Evolutionary conservation across 805 yeast genomes (phyloP), one percentile per base, ranked within the genome.

Genomic region (Candida taoyuanica): DNA sequence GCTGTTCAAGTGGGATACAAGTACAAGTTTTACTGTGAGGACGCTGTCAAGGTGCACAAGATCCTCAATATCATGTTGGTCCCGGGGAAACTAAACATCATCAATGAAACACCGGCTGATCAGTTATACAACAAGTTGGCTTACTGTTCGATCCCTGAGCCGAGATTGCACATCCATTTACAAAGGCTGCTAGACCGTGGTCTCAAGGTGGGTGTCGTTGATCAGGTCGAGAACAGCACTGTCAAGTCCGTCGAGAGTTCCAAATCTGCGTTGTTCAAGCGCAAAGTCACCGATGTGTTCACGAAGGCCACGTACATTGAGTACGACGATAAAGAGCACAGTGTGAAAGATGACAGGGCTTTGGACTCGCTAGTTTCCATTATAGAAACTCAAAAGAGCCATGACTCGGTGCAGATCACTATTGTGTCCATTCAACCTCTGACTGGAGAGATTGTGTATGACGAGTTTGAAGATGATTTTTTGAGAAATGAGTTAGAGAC

Each of bases 1-100:
- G 79, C 93, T 0, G 70, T 91, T 18, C 93, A 93, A 56, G 94
- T 85, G 3, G 98, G 98, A 0, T 93, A 91, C 63, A 88, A 87
- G 59, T 93, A 78, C 63, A 85, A 85, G 53, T 80, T 89, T 44
- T 86, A 76, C 56, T 96, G 95, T 1, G 71, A 78, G 38, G 97
- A 91, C 61, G 97, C 98, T 0, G 69, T 67, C 12, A 63, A 65
- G 5, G 96, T 81, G 0, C 71, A 94, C 11, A 63, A 69, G 33
- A 69, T 81, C 11, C 59, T 88, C 24, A 78, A 82, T 43, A 82
- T 85, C 29, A 79, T 78, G 76, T 65, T 82, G 17, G 68, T 85
- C 1, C 83, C 84, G 0, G 96, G 95, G 0, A 76, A 79, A 55
- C 49, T 74, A 24, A 63, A 74, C 3, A 49, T 78, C 5, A 74